phyloP scores from a whole-genome alignment of 768 basidiomycete species.

The Hygrophorus pudorinus region DNA sequence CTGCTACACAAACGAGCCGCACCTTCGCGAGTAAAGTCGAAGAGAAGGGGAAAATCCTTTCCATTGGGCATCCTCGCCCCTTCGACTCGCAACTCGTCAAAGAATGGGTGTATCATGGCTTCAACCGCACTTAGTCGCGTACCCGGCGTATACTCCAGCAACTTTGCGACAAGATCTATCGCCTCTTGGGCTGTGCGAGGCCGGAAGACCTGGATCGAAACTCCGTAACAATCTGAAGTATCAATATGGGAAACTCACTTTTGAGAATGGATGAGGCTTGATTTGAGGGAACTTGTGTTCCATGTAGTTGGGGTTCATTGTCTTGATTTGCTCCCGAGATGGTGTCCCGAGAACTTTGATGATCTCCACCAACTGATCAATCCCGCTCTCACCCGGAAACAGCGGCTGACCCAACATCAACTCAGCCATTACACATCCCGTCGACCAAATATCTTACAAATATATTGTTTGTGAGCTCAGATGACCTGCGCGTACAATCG shows the following conservation, averaged over 20 bases:
- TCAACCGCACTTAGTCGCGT: slow-evolving; percentile 84
- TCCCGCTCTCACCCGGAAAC: slow-evolving; percentile 98
- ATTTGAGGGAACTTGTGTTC: slow-evolving; percentile 99
- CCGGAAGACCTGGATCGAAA: slow-evolving; percentile 76
- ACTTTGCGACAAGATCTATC: slow-evolving; percentile 88
- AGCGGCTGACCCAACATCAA: slow-evolving; percentile 97
- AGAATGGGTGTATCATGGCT: slow-evolving; percentile 93
- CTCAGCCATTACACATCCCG: slow-evolving; percentile 99
- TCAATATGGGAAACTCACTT: slow-evolving; percentile 39
- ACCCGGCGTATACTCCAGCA: slow-evolving; percentile 97
- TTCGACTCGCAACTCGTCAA: slow-evolving; percentile 88
- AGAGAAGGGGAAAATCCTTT: slow-evolving; percentile 88
- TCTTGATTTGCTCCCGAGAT: slow-evolving; percentile 99
- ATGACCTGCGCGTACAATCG: not conserved
- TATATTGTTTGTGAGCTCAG: not conserved
- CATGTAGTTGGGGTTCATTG: slow-evolving; percentile 99
- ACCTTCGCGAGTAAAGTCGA: slow-evolving; percentile 97
- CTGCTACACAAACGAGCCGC: slow-evolving; percentile 19
- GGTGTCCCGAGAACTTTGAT: slow-evolving; percentile 99
- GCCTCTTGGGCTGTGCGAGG: slow-evolving; percentile 94
- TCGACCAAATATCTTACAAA: slow-evolving; percentile 90
- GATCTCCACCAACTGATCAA: slow-evolving; percentile 98
- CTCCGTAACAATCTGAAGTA: slow-evolving; percentile 9
- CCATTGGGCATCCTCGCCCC: slow-evolving; percentile 95
- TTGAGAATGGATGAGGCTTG: slow-evolving; percentile 98